Percentiles rank a stretch among this genome's conserved stretches.
phyloP scores from a whole-genome alignment of 2,329 filamentous ascomycete genomes.

The Aspergillaceae sp. region DNA sequence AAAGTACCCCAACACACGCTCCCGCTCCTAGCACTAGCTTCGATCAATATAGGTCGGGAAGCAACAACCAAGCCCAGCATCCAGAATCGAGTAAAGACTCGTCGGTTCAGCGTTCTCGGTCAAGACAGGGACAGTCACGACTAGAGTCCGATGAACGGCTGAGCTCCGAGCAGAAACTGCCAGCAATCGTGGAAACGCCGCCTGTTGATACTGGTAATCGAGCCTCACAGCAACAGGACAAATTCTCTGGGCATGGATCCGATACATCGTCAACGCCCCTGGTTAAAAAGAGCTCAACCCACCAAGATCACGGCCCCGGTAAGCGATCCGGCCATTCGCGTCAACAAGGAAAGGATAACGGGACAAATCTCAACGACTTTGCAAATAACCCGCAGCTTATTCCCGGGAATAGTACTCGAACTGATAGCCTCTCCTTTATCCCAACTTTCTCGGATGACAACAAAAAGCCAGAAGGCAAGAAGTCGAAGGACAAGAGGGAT shows the following conservation, averaged over 20 bases:
- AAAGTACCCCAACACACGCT: constrained; percentile 9
- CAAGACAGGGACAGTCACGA: constrained; percentile 47
- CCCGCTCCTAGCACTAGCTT: constrained; percentile 3
- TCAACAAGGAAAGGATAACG: constrained; percentile 29
- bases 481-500: constrained; percentile 58
- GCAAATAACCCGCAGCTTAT: constrained; percentile 58
- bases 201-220: constrained; percentile 35
- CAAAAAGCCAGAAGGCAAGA: constrained; percentile 64
- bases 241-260: constrained; percentile 47
- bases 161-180: constrained; percentile 42
- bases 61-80: constrained; percentile 15
- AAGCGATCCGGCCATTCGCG: constrained; percentile 25
- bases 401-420: constrained; percentile 61
- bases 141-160: constrained; percentile 50
- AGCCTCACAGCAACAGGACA: constrained; percentile 24
- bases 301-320: constrained; percentile 19
- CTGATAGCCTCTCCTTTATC: constrained; percentile 71
- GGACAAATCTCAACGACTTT: constrained; percentile 56
- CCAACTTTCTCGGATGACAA: constrained; percentile 67
- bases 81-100: constrained; percentile 17
- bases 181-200: constrained; percentile 57
- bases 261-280: constrained; percentile 36
- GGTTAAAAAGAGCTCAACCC: constrained; percentile 32
- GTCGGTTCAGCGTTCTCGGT: constrained; percentile 25
- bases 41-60: constrained; percentile 21